Conservation (phyloP, 345 rosid species). For the Boechera stricta region DNA sequence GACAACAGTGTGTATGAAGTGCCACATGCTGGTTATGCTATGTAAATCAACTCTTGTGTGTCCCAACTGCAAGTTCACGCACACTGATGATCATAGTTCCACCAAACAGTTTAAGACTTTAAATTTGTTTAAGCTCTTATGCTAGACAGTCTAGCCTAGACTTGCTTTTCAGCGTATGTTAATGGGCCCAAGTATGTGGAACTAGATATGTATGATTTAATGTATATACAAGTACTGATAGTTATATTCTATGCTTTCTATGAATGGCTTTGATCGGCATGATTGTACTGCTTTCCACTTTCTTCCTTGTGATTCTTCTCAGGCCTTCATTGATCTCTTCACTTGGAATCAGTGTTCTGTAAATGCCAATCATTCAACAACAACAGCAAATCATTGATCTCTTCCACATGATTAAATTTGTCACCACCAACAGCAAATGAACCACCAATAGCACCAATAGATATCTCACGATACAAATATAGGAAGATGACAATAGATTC, state of each 20-base stretch:
- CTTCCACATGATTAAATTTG: background rate
- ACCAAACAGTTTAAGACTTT: constrained; percentile 54
- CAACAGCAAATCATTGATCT: background rate
- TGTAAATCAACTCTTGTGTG: constrained; percentile 73
- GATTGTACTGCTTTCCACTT: background rate
- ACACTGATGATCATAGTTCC: constrained; percentile 58
- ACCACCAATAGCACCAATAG: background rate
- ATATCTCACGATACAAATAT: background rate
- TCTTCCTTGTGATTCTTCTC: background rate
- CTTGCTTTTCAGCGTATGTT: constrained; percentile 8
- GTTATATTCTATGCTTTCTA: constrained; percentile 16
- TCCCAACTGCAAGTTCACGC: constrained; percentile 90
- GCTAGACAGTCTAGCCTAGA: constrained; percentile 36
- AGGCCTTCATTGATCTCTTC: background rate
- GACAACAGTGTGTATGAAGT: constrained; percentile 72
- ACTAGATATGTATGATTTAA: constrained; percentile 25
- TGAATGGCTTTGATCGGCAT: background rate
- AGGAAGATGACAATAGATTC: background rate
- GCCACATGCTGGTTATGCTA: constrained; percentile 90
- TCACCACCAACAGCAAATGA: constrained; percentile 7
- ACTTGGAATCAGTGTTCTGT: constrained; percentile 16
- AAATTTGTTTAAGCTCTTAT: constrained; percentile 59
- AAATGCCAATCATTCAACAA: background rate
- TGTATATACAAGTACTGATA: constrained; percentile 30
- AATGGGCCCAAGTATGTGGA: constrained; percentile 21